These are phyloP conservation scores for Phytopythium oedochilum DNA, from an alignment of 352 stramenopile genomes.

Conservation along the genomic window DNA sequence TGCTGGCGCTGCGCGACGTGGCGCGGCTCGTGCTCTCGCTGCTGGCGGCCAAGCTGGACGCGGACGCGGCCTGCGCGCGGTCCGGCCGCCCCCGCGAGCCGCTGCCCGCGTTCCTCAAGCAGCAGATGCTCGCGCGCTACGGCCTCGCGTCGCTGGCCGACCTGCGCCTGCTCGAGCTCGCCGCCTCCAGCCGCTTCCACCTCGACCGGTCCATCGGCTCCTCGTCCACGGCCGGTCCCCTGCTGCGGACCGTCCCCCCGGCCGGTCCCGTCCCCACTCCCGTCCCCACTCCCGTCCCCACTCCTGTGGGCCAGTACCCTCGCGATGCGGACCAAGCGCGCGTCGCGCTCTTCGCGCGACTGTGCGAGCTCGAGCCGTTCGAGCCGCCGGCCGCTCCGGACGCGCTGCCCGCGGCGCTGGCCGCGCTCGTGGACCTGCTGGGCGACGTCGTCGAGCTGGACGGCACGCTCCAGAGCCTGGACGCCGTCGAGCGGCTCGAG, in stretches of 20 bases:
- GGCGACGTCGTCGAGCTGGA: constrained; percentile 67
- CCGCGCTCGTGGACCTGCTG: constrained; percentile 49
- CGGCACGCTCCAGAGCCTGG: constrained; percentile 17
- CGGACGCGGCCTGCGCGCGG: constrained; percentile 27
- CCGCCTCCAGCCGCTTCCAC: constrained; percentile 58
- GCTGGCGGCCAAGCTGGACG: constrained; percentile 54
- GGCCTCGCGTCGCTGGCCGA: constrained; percentile 54
- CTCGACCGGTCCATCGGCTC: constrained; percentile 18
- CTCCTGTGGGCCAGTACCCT: too few relatives aligned
- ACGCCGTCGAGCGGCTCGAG: constrained; percentile 21
- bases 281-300: too few relatives aligned
- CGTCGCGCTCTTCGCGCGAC: constrained; percentile 44
- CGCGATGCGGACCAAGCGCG: constrained; percentile 15
- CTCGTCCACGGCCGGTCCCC: too few relatives aligned
- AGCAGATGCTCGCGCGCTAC: constrained; percentile 48
- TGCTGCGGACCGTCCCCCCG: too few relatives aligned
- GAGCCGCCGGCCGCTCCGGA: constrained; percentile 8
- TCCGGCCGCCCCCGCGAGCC: constrained; percentile 13
- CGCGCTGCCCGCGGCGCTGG: constrained; percentile 19
- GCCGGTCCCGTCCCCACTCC: too few relatives aligned
- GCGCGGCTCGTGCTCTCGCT: constrained; percentile 36
- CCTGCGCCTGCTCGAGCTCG: constrained; percentile 65
- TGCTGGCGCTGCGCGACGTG: constrained; percentile 46
- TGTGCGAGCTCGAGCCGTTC: constrained; percentile 57
- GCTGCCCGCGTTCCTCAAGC: constrained; percentile 53